Conservation (phyloP, 2,329 filamentous ascomycete genomes). For the Alternaria novae-zelandiae region DNA sequence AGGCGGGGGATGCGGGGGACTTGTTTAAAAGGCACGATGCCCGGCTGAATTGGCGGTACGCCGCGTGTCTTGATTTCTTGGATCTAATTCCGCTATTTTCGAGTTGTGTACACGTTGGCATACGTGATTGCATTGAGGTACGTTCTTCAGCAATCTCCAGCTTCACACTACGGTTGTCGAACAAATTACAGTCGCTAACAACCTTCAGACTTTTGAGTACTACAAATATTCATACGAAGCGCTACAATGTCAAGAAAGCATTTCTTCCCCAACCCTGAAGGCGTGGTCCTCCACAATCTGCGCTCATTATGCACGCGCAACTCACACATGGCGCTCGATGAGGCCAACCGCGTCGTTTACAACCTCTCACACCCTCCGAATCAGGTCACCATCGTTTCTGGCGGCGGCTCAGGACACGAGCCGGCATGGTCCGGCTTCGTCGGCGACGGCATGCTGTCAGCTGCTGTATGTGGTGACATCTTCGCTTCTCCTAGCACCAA, state of each 20-base stretch:
- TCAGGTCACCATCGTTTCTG: constrained; percentile 56
- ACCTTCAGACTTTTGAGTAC: neutral
- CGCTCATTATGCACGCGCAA: constrained; percentile 57
- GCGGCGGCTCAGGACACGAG: constrained; percentile 57
- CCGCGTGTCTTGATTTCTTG: neutral
- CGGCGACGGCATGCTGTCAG: constrained; percentile 56
- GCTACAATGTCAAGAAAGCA: constrained; percentile 61
- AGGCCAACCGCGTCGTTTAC: constrained; percentile 57
- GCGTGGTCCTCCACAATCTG: constrained; percentile 58
- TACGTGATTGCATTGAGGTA: neutral
- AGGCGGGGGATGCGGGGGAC: constrained; percentile 32
- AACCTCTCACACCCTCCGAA: constrained; percentile 52
- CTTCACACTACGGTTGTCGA: neutral
- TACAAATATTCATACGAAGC: neutral
- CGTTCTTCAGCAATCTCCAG: neutral
- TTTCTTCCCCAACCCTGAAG: constrained; percentile 59
- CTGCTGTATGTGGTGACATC: constrained; percentile 57
- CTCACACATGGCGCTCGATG: constrained; percentile 52
- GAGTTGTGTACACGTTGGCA: neutral
- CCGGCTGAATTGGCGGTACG: constrained; percentile 12
- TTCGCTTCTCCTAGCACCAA: constrained; percentile 57
- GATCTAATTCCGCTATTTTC: too few relatives aligned
- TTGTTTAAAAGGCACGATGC: constrained; percentile 25
- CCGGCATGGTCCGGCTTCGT: constrained; percentile 59
- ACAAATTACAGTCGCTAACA: neutral